These are phyloP conservation scores for Metschnikowia rubicola DNA, from an alignment of 805 yeast genomes.

Conservation along the genomic window DNA sequence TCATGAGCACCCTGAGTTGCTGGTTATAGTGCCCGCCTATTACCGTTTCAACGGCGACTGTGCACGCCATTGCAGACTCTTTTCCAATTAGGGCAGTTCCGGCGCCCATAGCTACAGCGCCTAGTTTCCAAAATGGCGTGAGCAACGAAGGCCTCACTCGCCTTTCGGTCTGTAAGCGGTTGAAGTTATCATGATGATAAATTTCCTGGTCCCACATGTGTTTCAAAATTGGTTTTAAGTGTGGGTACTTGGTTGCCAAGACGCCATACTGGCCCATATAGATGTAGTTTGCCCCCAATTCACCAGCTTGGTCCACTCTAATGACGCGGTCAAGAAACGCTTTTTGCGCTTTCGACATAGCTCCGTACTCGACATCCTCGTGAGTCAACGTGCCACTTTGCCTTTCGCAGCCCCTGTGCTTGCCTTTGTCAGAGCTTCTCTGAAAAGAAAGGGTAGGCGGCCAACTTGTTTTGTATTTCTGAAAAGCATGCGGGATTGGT, in stretches of 20 bases:
- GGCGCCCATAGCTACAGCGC: constrained; percentile 83
- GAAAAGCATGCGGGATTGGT: background rate
- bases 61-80: constrained; percentile 99
- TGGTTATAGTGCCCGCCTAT: constrained; percentile 94
- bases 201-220: constrained; percentile 99
- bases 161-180: constrained; percentile 65
- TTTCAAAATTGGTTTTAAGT: constrained; percentile 70
- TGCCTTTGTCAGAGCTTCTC: constrained; percentile 7
- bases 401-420: background rate
- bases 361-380: constrained; percentile 30
- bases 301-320: constrained; percentile 98
- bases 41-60: constrained; percentile 97
- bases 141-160: constrained; percentile 88
- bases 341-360: constrained; percentile 51
- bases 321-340: constrained; percentile 72
- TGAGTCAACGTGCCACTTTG: background rate
- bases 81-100: constrained; percentile 84
- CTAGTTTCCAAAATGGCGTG: constrained; percentile 91
- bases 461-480: background rate
- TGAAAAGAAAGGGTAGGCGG: background rate
- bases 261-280: constrained; percentile 88
- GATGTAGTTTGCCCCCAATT: constrained; percentile 90
- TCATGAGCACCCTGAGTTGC: constrained; percentile 74
- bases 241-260: constrained; percentile 65
- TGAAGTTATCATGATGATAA: constrained; percentile 84